Percentiles rank a stretch among this genome's conserved stretches.
These are phyloP conservation scores for Phytophthora rubi DNA, from an alignment of 352 stramenopile species.

Conservation along the genomic window DNA sequence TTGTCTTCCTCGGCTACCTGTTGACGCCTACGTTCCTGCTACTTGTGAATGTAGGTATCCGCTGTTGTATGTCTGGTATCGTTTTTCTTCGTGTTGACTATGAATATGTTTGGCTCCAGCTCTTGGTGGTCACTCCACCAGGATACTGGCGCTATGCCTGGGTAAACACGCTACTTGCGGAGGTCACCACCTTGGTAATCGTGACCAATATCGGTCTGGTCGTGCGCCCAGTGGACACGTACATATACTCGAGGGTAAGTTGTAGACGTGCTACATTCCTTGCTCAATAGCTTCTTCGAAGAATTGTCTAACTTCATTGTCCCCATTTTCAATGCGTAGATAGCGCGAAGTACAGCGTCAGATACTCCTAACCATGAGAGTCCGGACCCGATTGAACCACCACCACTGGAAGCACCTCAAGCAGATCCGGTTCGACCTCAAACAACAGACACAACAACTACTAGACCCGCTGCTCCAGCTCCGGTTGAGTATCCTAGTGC, in stretches of 20 bases:
- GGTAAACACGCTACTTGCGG: constrained; percentile 59
- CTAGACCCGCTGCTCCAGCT: background rate
- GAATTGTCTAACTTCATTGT: too few species aligned
- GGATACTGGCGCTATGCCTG: constrained; percentile 68
- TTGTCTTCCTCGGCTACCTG: constrained; percentile 62
- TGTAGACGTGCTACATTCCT: background rate
- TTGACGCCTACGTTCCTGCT: constrained; percentile 62
- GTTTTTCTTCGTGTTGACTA: background rate
- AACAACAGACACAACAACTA: background rate
- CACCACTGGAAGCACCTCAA: constrained; percentile 4
- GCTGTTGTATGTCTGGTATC: background rate
- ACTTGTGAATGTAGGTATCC: constrained; percentile 50
- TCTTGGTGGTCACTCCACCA: constrained; percentile 60
- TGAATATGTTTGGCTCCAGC: constrained; percentile 20
- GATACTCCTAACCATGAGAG: constrained; percentile 7
- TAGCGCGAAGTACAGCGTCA: constrained; percentile 21
- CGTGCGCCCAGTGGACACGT: constrained; percentile 55
- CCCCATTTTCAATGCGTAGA: constrained; percentile 1
- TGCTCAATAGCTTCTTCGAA: too few species aligned
- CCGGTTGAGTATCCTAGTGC: background rate
- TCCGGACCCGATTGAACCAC: constrained; percentile 16
- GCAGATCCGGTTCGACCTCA: background rate
- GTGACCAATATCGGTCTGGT: constrained; percentile 50
- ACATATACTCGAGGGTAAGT: constrained; percentile 53
- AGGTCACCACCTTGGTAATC: constrained; percentile 54